These are phyloP conservation scores for Schwanniomyces pseudopolymorphus DNA, from an alignment of 805 yeast genomes.

Conservation along the genomic window DNA sequence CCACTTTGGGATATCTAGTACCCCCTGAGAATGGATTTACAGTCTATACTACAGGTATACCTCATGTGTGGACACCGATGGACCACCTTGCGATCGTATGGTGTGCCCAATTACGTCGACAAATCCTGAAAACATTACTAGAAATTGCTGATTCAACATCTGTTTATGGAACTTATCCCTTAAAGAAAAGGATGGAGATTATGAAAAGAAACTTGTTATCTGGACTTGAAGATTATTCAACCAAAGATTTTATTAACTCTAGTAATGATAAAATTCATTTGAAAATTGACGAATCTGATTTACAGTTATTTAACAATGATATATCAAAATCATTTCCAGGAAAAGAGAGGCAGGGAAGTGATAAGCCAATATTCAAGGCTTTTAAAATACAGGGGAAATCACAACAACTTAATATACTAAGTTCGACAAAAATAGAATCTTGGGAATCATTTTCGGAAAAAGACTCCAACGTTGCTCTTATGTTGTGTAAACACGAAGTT, in stretches of 20 bases:
- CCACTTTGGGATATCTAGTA: constrained; percentile 66
- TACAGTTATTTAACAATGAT: constrained; percentile 8
- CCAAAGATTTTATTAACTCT: constrained; percentile 26
- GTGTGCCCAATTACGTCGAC: constrained; percentile 84
- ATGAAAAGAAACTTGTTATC: constrained; percentile 49
- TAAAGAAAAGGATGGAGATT: constrained; percentile 56
- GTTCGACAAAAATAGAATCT: constrained; percentile 12
- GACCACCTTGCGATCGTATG: constrained; percentile 96
- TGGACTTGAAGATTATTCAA: constrained; percentile 53
- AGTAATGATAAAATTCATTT: constrained; percentile 14
- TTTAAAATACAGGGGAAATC: constrained; percentile 5
- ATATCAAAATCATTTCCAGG: background rate
- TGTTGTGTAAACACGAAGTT: constrained; percentile 17
- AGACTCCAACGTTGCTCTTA: constrained; percentile 10
- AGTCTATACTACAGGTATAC: constrained; percentile 81
- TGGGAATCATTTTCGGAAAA: constrained; percentile 10
- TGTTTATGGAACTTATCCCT: constrained; percentile 50
- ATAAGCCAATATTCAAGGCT: background rate
- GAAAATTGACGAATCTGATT: constrained; percentile 17
- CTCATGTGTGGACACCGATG: constrained; percentile 88
- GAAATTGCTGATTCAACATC: constrained; percentile 54
- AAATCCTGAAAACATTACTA: constrained; percentile 57
- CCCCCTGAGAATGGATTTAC: constrained; percentile 80
- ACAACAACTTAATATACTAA: constrained; percentile 16
- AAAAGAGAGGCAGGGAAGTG: background rate